Conservation (phyloP, 2,329 filamentous ascomycete genomes). For the Pestalotiopsis sp. region DNA sequence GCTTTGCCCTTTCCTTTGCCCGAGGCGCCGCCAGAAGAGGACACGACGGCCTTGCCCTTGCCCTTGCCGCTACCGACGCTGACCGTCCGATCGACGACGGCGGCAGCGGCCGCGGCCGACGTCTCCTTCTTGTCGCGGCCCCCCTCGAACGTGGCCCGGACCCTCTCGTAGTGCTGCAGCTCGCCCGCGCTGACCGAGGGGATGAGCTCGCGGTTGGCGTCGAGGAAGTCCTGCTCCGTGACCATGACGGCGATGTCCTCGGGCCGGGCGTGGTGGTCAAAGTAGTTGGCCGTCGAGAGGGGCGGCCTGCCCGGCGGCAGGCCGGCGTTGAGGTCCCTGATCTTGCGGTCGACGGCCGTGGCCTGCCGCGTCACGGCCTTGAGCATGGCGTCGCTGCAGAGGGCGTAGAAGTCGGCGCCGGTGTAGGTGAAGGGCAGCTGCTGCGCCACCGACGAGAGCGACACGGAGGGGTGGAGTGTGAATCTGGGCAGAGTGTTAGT, state of each 20-base stretch:
- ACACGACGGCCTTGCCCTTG: conserved; percentile 18
- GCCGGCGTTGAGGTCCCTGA: conserved; percentile 66
- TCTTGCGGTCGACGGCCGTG: conserved; percentile 79
- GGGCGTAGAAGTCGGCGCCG: conserved; percentile 93
- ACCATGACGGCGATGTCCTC: conserved; percentile 88
- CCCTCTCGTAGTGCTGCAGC: conserved; percentile 85
- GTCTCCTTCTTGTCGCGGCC: conserved; percentile 45
- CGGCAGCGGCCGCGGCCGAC: conserved; percentile 13
- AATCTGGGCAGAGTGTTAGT: conserved; percentile 60
- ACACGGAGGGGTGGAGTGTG: conserved; percentile 77
- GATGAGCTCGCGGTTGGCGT: conserved; percentile 83
- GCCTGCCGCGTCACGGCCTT: conserved; percentile 96
- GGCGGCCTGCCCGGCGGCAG: not conserved
- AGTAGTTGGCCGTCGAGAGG: conserved; percentile 68
- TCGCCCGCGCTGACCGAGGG: conserved; percentile 93
- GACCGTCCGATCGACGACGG: conserved; percentile 9
- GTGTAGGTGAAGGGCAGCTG: conserved; percentile 93
- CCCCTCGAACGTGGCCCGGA: conserved; percentile 82
- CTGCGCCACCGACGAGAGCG: conserved; percentile 73
- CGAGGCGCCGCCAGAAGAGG: conserved; percentile 27
- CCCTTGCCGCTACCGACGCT: conserved; percentile 39
- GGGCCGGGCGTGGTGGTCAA: conserved; percentile 84
- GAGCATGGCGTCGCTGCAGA: conserved; percentile 98
- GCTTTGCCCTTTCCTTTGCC: conserved; percentile 42
- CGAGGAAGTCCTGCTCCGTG: conserved; percentile 83